A percentile compares a stretch with the other conserved stretches of the same genome.
These are phyloP conservation scores for Chalara sp. DNA, from an alignment of 2,329 filamentous ascomycete species.

Conservation along the genomic window DNA sequence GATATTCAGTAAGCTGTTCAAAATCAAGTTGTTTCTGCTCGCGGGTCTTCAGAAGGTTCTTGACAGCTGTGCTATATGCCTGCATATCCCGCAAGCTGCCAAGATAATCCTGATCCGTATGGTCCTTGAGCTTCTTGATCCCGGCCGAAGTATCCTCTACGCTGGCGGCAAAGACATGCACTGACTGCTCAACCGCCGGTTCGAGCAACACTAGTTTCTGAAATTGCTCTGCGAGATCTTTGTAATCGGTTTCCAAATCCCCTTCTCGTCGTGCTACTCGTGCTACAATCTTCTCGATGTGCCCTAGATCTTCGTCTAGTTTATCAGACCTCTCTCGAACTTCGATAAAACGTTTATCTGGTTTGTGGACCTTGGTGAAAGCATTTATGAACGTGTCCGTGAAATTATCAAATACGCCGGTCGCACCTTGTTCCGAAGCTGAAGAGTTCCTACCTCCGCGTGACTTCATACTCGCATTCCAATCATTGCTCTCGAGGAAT, in stretches of 20 bases:
- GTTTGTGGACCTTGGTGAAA: slow-evolving; percentile 93
- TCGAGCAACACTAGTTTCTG: slow-evolving; percentile 88
- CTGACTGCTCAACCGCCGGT: slow-evolving; percentile 72
- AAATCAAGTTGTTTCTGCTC: slow-evolving; percentile 98
- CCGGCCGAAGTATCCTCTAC: slow-evolving; percentile 78
- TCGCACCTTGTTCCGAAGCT: slow-evolving; percentile 39
- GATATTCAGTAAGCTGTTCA: slow-evolving; percentile 91
- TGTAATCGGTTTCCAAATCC: slow-evolving; percentile 82
- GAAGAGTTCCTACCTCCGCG: slow-evolving; percentile 60
- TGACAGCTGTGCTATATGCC: slow-evolving; percentile 82
- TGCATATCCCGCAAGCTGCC: slow-evolving; percentile 92
- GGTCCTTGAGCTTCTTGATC: slow-evolving; percentile 74
- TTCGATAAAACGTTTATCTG: slow-evolving; percentile 89
- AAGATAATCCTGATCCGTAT: slow-evolving; percentile 93
- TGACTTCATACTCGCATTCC: slow-evolving; percentile 91
- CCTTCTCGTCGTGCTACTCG: slow-evolving; percentile 81
- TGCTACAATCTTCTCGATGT: slow-evolving; percentile 93
- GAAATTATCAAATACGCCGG: slow-evolving; percentile 86
- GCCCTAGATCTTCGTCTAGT: slow-evolving; percentile 84
- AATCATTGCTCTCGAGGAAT: slow-evolving; percentile 89
- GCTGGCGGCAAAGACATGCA: slow-evolving; percentile 80
- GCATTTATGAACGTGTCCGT: slow-evolving; percentile 96
- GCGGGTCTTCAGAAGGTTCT: slow-evolving; percentile 80
- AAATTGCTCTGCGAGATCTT: slow-evolving; percentile 88
- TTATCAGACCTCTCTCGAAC: slow-evolving; percentile 90